These are phyloP conservation scores for Ricinus communis DNA, from an alignment of 345 rosid species.

Conservation along the genomic window DNA sequence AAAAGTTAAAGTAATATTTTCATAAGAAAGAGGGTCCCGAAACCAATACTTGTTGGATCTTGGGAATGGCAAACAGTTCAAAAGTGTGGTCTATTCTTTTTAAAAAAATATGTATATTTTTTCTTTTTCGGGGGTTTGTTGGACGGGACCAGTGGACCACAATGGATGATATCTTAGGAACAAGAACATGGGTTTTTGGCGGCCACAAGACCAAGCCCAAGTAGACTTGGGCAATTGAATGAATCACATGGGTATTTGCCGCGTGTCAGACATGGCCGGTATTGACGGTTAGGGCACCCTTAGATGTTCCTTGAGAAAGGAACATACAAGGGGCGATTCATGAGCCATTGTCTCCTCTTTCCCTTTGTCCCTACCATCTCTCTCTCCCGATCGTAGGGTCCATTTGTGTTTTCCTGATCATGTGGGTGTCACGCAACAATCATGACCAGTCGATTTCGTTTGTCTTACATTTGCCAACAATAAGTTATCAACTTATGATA, in stretches of 20 bases:
- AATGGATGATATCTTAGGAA: neutral
- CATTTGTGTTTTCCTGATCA: constrained; percentile 1
- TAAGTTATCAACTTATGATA: no score
- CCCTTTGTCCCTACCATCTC: constrained; percentile 2
- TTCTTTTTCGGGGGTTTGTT: neutral
- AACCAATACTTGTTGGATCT: no score
- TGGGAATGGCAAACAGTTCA: no score
- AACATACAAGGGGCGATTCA: constrained; percentile 27
- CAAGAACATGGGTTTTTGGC: constrained; percentile 9
- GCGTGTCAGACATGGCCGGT: constrained; percentile 34
- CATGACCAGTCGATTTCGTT: neutral
- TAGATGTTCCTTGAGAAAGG: constrained; percentile 31
- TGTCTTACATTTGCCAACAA: neutral
- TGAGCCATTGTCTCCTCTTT: constrained; percentile 33
- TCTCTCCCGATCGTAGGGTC: constrained; percentile 10
- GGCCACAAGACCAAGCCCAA: constrained; percentile 1
- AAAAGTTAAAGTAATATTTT: no score
- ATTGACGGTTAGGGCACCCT: constrained; percentile 37
- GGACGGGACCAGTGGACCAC: neutral
- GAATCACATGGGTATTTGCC: constrained; percentile 35
- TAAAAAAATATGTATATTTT: no score
- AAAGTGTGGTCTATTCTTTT: no score
- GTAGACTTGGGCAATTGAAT: constrained; percentile 20
- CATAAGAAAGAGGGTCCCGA: no score
- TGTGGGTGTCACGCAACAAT: constrained; percentile 4